Evolutionary conservation across 257 asterid genomes (phyloP), one percentile per base, ranked within the genome.

Genomic region (Agastache rugosa): DNA sequence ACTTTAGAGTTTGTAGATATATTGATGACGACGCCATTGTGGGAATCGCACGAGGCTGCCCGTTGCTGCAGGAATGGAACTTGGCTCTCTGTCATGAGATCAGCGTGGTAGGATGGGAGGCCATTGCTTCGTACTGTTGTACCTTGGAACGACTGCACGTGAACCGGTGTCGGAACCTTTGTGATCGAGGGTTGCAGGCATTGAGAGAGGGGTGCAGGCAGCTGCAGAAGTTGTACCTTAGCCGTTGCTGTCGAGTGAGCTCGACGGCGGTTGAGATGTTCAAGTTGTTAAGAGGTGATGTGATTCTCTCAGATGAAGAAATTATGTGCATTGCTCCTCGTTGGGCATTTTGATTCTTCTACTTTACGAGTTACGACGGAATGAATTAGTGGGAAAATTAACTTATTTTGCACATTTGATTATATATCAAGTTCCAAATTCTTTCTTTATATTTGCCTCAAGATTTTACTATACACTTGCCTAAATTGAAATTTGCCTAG

Each of bases 31-130:
- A 74, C 14, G 76, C 82, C 0, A 45, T 90, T 44, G 63, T 72
- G 60, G 79, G 83, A 20, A 86, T 92, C 3, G 78, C 96, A 0
- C 75, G 72, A 25, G 90, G 89, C 59, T 91, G 94, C 50, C 89
- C 96, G 0, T 42, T 82, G 41, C 87, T 89, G 3, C 71, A 80
- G 42, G 96, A 89, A 47, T 91, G 96, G 96, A 91, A 87, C 86
- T 76, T 91, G 78, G 88, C 94, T 12, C 42, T 82, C 35, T 91
- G 97, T 60, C 89, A 89, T 61, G 96, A 81, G 71, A 67, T 89
- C 20, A 72, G 64, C 31, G 23, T 74, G 9, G 64, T 63, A 0
- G 96, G 97, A 17, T 91, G 96, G 94, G 82, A 78, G 44, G 75
- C 94, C 23, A 83, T 91, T 0, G 91, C 89, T 44, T 29, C 65